Conservation (phyloP, 148 eudicot species). For the Bassia scoparia region DNA sequence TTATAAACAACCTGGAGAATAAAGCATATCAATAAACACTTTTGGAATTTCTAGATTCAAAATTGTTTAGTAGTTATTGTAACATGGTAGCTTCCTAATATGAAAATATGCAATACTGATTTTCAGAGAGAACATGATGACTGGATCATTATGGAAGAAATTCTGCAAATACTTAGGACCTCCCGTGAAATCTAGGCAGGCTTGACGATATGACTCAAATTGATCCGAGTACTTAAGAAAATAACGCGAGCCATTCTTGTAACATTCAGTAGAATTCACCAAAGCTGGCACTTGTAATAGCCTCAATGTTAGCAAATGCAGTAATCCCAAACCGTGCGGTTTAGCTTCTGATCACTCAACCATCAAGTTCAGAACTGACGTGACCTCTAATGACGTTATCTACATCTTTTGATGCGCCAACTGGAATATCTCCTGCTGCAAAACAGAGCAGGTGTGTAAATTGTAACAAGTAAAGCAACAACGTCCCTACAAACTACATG, state of each 20-base stretch:
- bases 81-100: background rate
- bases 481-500: too few species aligned
- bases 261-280: constrained; percentile 62
- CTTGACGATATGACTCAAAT: constrained; percentile 94
- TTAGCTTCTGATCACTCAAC: constrained; percentile 84
- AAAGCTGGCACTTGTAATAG: constrained; percentile 91
- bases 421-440: constrained; percentile 50
- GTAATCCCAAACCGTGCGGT: constrained; percentile 94
- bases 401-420: constrained; percentile 32
- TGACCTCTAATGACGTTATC: constrained; percentile 86
- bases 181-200: constrained; percentile 86
- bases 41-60: too few species aligned
- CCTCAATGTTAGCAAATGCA: constrained; percentile 87
- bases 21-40: constrained; percentile 5
- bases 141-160: constrained; percentile 81
- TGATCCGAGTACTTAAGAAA: constrained; percentile 93
- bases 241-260: constrained; percentile 82
- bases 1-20: constrained; percentile 72
- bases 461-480: too few species aligned
- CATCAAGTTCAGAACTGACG: constrained; percentile 93
- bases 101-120: constrained; percentile 48
- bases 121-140: constrained; percentile 84
- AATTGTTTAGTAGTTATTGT: too few species aligned
- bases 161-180: constrained; percentile 76
- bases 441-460: constrained; percentile 2